These are phyloP conservation scores for Colletotrichum lini DNA, from an alignment of 2,329 filamentous ascomycete genomes.

Conservation along the genomic window DNA sequence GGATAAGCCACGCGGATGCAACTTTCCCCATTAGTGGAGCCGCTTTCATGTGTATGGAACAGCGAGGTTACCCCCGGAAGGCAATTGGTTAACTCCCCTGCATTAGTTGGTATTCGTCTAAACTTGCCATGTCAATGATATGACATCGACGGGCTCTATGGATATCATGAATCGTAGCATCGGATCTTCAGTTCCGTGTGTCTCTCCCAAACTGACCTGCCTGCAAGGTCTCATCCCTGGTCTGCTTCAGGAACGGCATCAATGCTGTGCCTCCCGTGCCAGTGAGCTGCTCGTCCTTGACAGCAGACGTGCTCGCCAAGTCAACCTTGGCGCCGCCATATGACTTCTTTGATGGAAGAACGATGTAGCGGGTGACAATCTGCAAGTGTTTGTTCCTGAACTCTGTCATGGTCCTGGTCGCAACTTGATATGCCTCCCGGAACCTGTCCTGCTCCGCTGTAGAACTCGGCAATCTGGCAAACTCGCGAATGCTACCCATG, in stretches of 20 bases:
- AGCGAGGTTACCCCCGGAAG: slow-evolving; percentile 16
- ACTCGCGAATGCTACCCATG: slow-evolving; percentile 81
- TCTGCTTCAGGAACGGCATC: slow-evolving; percentile 91
- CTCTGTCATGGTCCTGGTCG: slow-evolving; percentile 79
- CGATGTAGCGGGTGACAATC: slow-evolving; percentile 92
- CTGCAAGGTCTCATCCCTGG: slow-evolving; percentile 81
- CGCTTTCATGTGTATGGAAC: slow-evolving; percentile 21
- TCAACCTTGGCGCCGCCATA: slow-evolving; percentile 49
- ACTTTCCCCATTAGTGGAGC: slow-evolving; percentile 39
- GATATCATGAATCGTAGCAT: slow-evolving; percentile 20
- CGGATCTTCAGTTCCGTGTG: slow-evolving; percentile 2
- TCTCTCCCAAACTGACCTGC: slow-evolving; percentile 51
- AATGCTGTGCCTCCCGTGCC: slow-evolving; percentile 91
- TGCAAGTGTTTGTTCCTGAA: slow-evolving; percentile 91
- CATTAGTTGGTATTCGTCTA: slow-evolving; percentile 31
- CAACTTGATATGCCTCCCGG: slow-evolving; percentile 74
- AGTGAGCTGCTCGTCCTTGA: slow-evolving; percentile 67
- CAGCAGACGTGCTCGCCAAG: slow-evolving; percentile 61
- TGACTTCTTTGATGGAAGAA: slow-evolving; percentile 76
- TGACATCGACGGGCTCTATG: slow-evolving; percentile 13
- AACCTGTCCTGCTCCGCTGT: slow-evolving; percentile 65
- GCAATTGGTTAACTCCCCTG: slow-evolving; percentile 15
- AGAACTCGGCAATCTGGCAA: slow-evolving; percentile 69
- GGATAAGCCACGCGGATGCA: background rate
- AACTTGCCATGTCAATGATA: background rate